Base-by-base conservation (phyloP, 176 grass and related monocot genomes). In the Pontederia crassipes region DNA sequence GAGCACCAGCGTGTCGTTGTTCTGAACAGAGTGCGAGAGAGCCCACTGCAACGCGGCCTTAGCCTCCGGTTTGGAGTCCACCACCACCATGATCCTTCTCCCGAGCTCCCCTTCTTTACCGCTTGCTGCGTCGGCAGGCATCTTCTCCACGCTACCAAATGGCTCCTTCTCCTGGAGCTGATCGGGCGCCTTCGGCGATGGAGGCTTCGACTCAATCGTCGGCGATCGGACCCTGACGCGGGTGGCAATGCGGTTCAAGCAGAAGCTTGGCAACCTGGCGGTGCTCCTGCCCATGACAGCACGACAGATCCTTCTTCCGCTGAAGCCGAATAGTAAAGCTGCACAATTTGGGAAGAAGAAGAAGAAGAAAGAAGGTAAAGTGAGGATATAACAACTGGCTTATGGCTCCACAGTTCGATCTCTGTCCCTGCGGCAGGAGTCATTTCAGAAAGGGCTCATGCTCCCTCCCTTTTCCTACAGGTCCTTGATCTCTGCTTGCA, bases 41-140 rank as follows among this genome's bases (percentile, higher is more conserved):
- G 79, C 82, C 89, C 85, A 95, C 27, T 80, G 76, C 62, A 95
- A 62, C 26, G 82, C 85, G 50, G 85, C 85, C 55, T 78, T 81
- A 0, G 89, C 79, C 57, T 89, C 85, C 28, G 66, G 73, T 57
- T 77, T 28, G 17, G 53, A 68, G 68, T 89, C 82, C 0, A 63
- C 79, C 55, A 77, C 82, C 52, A 95, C 77, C 67, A 95, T 81
- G 62, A 89, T 83, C 81, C 78, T 82, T 57, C 82, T 86, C 10
- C 73, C 40, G 7, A 28, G 64, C 28, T 72, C 58, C 2, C 32
- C 65, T 6, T 52, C 48, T 26, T 58, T 58, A 28, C 57, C 68
- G 0, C 52, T 64, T 26, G 11, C 17, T 10, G 1, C 45, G 16
- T 12, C 64, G 20, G 66, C 52, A 11, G 48, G 27, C 0, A 5